These are phyloP conservation scores for Quercus agrifolia DNA, from an alignment of 306 rosid genomes.

Conservation along the genomic window DNA sequence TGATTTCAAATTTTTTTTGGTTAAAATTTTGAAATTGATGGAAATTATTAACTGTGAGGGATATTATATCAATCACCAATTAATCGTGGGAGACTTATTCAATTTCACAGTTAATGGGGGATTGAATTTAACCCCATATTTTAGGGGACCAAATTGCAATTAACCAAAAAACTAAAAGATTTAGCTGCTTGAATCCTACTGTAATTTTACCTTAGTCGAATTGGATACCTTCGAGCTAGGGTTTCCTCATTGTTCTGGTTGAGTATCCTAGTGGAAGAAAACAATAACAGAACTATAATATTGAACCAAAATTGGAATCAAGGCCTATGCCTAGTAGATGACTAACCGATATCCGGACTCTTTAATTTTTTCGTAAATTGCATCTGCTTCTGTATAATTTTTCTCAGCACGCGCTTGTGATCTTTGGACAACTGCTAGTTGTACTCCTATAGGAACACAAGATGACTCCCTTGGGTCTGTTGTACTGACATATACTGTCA, in stretches of 20 bases:
- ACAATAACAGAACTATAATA: not conserved
- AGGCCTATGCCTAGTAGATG: not conserved
- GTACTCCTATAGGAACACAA: no score
- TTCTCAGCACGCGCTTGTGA: conserved; percentile 50
- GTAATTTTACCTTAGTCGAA: conserved; percentile 73
- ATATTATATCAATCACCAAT: no score
- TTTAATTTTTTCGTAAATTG: conserved; percentile 56
- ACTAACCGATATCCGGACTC: conserved; percentile 78
- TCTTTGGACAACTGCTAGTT: conserved; percentile 22
- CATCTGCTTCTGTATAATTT: conserved; percentile 57
- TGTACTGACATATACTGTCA: no score
- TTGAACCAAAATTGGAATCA: not conserved
- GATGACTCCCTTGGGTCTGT: no score
- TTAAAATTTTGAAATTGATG: no score
- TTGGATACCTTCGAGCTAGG: conserved; percentile 76
- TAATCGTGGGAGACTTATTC: no score
- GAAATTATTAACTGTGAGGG: no score
- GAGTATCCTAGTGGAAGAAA: conserved; percentile 47
- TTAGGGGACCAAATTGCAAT: no score
- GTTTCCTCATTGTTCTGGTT: conserved; percentile 45
- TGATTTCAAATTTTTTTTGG: no score
- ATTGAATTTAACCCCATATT: no score
- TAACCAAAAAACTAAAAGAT: conserved; percentile 17
- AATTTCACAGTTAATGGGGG: no score
- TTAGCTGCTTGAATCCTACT: not conserved